Evolutionary conservation across 192 early-diverging fungal genomes (phyloP).

Genomic region (Backusella sp.): DNA sequence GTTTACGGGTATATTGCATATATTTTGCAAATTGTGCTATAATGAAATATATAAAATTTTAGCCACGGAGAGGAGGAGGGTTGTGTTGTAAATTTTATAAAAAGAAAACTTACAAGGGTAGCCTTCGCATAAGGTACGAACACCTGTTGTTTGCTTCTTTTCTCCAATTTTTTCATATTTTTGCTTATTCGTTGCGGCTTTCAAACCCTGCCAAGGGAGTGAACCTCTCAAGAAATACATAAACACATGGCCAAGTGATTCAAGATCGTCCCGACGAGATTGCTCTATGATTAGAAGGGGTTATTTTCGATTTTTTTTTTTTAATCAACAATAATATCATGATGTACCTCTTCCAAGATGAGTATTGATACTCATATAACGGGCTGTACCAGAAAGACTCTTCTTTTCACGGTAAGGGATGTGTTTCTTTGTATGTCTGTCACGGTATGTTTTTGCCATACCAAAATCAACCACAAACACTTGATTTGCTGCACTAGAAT

Average conservation of each 20-base stretch:
- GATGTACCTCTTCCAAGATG: conserved; percentile 82
- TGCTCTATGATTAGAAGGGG: conserved; percentile 57
- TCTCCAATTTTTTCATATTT: conserved; percentile 99
- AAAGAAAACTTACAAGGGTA: conserved; percentile 60
- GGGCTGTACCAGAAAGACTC: conserved; percentile 89
- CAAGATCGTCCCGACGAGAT: conserved; percentile 94
- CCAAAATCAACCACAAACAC: conserved; percentile 96
- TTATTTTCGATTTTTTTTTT: not conserved
- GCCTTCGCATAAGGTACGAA: conserved; percentile 86
- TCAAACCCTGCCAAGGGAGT: conserved; percentile 96
- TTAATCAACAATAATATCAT: not conserved
- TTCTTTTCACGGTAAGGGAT: conserved; percentile 97
- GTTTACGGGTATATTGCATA: conserved; percentile 82
- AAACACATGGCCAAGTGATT: conserved; percentile 96
- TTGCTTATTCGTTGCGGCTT: conserved; percentile 96
- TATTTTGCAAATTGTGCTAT: conserved; percentile 84
- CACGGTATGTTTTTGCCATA: conserved; percentile 97
- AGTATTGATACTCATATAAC: conserved; percentile 98
- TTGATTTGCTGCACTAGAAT: conserved; percentile 54
- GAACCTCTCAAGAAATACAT: conserved; percentile 95
- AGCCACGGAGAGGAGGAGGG: not conserved
- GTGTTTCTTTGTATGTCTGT: conserved; percentile 92
- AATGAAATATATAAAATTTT: not conserved
- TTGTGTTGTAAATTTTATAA: not conserved
- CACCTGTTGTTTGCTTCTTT: conserved; percentile 86